These are phyloP conservation scores for Raffaelea deltoideospora DNA, from an alignment of 2,329 filamentous ascomycete genomes.

Conservation along the genomic window DNA sequence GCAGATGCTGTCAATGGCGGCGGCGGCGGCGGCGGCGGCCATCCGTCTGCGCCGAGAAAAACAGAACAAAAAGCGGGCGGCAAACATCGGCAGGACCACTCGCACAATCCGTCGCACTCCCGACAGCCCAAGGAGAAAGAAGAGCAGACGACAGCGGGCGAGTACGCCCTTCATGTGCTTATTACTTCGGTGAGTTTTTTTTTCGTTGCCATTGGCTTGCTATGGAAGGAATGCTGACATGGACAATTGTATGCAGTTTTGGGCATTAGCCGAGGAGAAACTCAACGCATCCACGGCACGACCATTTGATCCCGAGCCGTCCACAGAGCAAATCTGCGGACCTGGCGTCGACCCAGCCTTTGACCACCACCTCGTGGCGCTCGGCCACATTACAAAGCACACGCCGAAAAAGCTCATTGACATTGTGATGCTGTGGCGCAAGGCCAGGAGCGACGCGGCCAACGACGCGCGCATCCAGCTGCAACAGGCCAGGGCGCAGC, in stretches of 20 bases:
- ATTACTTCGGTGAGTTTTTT: conserved; percentile 62
- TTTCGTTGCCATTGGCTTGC: not conserved
- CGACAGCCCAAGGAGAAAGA: conserved; percentile 53
- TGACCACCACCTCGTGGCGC: conserved; percentile 82
- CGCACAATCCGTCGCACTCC: conserved; percentile 62
- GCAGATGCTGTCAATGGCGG: conserved; percentile 24
- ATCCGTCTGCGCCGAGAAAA: conserved; percentile 33
- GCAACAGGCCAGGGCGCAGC: conserved; percentile 32
- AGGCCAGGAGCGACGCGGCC: conserved; percentile 83
- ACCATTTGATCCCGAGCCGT: conserved; percentile 64
- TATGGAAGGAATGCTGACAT: no score
- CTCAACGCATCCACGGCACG: conserved; percentile 76
- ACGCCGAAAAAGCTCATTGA: conserved; percentile 94
- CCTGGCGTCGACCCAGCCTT: conserved; percentile 77
- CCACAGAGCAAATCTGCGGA: conserved; percentile 81
- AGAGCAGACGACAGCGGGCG: conserved; percentile 85
- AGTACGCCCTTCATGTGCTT: conserved; percentile 91
- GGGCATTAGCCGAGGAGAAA: conserved; percentile 91
- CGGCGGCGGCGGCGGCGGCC: conserved; percentile 16
- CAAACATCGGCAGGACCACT: conserved; percentile 55
- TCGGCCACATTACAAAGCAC: conserved; percentile 86
- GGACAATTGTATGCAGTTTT: conserved; percentile 44
- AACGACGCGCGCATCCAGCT: conserved; percentile 48
- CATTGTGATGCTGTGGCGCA: conserved; percentile 95
- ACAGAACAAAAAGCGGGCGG: conserved; percentile 39